Percentiles rank a stretch among this genome's conserved stretches.
These are phyloP conservation scores for Colletotrichum aenigma DNA, from an alignment of 2,329 filamentous ascomycete species.

Conservation along the genomic window DNA sequence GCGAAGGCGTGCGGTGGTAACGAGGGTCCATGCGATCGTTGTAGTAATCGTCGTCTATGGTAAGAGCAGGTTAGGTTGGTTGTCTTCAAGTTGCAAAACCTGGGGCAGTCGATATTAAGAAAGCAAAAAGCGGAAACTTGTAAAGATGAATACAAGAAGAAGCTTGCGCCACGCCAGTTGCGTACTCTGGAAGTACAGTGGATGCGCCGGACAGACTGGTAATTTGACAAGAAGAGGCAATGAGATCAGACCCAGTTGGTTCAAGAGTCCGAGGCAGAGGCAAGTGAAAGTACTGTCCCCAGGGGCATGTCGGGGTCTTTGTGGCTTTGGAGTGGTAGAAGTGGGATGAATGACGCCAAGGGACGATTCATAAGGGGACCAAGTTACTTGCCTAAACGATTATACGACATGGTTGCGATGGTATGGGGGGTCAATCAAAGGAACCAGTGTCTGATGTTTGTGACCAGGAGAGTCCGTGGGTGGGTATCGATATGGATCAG, in stretches of 20 bases:
- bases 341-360: constrained; percentile 21
- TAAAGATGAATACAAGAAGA: not conserved
- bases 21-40: constrained; percentile 62
- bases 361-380: constrained; percentile 24
- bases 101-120: not conserved
- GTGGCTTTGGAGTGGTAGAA: not conserved
- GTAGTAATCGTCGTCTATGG: constrained; percentile 65
- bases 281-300: not conserved
- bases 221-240: not conserved
- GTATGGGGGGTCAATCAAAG: constrained; percentile 11
- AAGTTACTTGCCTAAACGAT: constrained; percentile 69
- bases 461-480: constrained; percentile 15
- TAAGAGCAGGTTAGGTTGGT: constrained; percentile 23
- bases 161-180: constrained; percentile 12
- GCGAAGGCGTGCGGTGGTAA: constrained; percentile 73
- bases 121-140: constrained; percentile 7
- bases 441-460: constrained; percentile 22
- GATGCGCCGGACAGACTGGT: not conserved
- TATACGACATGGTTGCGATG: constrained; percentile 68
- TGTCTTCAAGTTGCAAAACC: not conserved
- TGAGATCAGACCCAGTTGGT: not conserved
- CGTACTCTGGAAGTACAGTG: not conserved
- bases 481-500: constrained; percentile 18
- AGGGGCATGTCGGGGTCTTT: constrained; percentile 9
- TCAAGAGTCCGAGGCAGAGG: not conserved